Percentiles rank a stretch among this genome's conserved stretches.
phyloP scores from a whole-genome alignment of 2,329 filamentous ascomycete genomes.

The Scolecobasidium constrictum region DNA sequence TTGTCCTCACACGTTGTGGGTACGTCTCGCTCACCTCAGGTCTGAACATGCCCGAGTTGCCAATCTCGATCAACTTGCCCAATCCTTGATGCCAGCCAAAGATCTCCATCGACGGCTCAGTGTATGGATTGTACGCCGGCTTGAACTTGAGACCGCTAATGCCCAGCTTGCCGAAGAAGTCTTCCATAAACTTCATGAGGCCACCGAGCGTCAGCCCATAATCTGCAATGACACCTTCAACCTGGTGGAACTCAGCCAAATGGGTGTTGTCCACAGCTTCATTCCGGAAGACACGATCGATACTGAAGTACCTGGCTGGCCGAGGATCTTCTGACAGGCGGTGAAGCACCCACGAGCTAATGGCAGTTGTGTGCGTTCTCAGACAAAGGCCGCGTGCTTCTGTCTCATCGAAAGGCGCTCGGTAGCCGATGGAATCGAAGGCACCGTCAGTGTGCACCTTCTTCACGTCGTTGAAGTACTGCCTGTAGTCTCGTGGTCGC shows the following conservation, averaged over 20 bases:
- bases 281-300: slow-evolving; percentile 96
- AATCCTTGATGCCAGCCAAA: slow-evolving; percentile 90
- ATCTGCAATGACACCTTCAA: slow-evolving; percentile 96
- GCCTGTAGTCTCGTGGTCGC: slow-evolving; percentile 55
- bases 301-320: slow-evolving; percentile 93
- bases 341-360: slow-evolving; percentile 83
- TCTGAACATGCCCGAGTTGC: slow-evolving; percentile 97
- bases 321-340: slow-evolving; percentile 75
- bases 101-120: slow-evolving; percentile 95
- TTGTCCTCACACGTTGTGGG: no score
- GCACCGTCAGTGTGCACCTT: slow-evolving; percentile 84
- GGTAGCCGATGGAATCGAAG: slow-evolving; percentile 91
- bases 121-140: slow-evolving; percentile 92
- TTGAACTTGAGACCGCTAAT: slow-evolving; percentile 85
- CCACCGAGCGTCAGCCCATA: slow-evolving; percentile 87
- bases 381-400: slow-evolving; percentile 82
- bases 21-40: slow-evolving; percentile 47
- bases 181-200: slow-evolving; percentile 86
- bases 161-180: slow-evolving; percentile 95
- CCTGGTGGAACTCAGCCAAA: slow-evolving; percentile 95
- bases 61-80: slow-evolving; percentile 89
- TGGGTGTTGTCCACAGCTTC: slow-evolving; percentile 96
- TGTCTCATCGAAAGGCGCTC: slow-evolving; percentile 84
- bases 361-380: slow-evolving; percentile 90
- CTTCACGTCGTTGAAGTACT: slow-evolving; percentile 81